Evolutionary conservation across 352 stramenopile species (phyloP), one percentile per base, ranked within the genome.

Genomic region (Peronospora farinosa): DNA sequence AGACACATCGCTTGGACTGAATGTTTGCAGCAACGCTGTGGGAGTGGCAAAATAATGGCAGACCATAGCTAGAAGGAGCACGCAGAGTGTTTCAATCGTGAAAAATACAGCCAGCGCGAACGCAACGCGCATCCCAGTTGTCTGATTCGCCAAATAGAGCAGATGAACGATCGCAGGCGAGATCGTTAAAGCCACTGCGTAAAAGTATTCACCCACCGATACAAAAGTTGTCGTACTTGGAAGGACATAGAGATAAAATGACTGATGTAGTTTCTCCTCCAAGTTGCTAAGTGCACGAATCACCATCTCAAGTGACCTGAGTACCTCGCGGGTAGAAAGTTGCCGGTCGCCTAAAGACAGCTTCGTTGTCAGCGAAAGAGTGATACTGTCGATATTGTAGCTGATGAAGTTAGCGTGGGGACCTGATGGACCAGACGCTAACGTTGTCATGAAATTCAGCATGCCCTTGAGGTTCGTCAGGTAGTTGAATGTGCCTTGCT

Each of bases 261-360:
- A 94, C 56, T 92, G 83, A 46, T 95, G 83, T 7, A 95, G 60
- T 43, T 94, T 93, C 53, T 94, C 83, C 52, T 94, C 84, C 35
- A 92, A 30, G 47, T 95, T 95, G 67, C 84, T 95, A 17, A 95
- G 50, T 6, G 78, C 75, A 8, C 84, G 83, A 19, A 94, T 50
- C 8, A 87, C 50, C 40, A 86, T 68, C 48, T 90, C 82, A 15
- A 86, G 50, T 2, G 76, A 65, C 6, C 76, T 74, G 8, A 91
- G 51, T 3, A 78, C 47, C 6, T 69, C 66, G 5, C 60, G 65
- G 3, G 72, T 44, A 15, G 57, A 53, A 23, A 80, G 59, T 37
- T 33, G 33, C 31, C 44, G 65, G 9, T 60, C 42, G 25, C 31
- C 49, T 28, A 47, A 61, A 31, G 5, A 12, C 13, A 11, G 31